Evolutionary conservation across 2,329 filamentous ascomycete genomes (phyloP), one percentile per base, ranked within the genome.

Genomic region (Botrytis sinoallii): DNA sequence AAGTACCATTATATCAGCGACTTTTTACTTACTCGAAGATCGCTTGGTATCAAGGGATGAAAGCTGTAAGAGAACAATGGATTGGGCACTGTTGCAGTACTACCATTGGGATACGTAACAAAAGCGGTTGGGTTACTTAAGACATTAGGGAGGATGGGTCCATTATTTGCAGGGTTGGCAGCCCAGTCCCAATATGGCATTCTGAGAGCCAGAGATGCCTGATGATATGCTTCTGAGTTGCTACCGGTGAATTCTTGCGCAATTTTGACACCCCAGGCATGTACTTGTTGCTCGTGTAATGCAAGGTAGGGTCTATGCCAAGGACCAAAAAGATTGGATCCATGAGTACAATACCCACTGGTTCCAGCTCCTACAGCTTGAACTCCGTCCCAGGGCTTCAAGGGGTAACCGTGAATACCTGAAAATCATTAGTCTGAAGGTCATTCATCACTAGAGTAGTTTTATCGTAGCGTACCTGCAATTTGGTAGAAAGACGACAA

Each of bases 281-380:
- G 76, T 9, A 82, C 77, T 82, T 85, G 83, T 82, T 84, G 87
- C 83, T 91, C 85, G 75, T 84, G 88, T 16, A 91, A 82, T 14
- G 87, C 84, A 74, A 95, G 84, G 81, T 95, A 96, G 0, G 93
- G 92, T 67, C 93, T 89, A 84, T 97, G 93, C 93, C 93, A 97
- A 61, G 90, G 87, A 63, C 91, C 88, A 80, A 97, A 95, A 32
- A 96, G 84, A 60, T 91, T 88, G 1, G 91, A 92, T 32, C 86
- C 87, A 82, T 97, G 93, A 29, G 88, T 88, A 81, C 93, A 96
- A 81, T 94, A 90, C 29, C 93, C 93, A 81, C 96, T 94, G 77
- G 96, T 92, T 20, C 91, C 92, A 46, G 38, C 22, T 35, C 65
- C 71, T 29, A 22, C 25, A 22, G 65, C 25, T 42, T 57, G 40